These are phyloP conservation scores for Protomyces arabidopsidicola DNA, from an alignment of 1,139 yeast genomes.

Conservation along the genomic window DNA sequence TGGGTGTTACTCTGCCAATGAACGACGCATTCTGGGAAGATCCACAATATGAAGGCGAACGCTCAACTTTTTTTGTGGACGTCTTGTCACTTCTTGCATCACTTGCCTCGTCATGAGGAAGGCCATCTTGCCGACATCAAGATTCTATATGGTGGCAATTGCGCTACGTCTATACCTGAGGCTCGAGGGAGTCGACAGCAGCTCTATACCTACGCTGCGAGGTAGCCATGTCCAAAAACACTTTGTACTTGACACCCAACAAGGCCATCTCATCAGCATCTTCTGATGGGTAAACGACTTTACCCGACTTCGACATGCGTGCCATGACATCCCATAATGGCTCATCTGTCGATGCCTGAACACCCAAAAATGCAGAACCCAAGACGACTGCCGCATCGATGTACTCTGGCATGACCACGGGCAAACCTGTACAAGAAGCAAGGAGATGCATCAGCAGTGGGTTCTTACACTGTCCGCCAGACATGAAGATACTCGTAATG, in stretches of 20 bases:
- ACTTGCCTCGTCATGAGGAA: not conserved
- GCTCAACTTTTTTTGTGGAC: not conserved
- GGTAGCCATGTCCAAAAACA: constrained; percentile 80
- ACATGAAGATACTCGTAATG: constrained; percentile 72
- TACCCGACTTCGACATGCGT: constrained; percentile 76
- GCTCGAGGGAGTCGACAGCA: constrained; percentile 48
- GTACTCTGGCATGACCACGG: constrained; percentile 88
- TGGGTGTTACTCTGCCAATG: not conserved
- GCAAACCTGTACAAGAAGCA: constrained; percentile 89
- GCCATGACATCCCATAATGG: constrained; percentile 81
- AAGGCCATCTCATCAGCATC: constrained; percentile 63
- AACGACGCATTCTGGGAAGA: not conserved
- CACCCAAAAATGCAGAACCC: constrained; percentile 91
- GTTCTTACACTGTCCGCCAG: constrained; percentile 96
- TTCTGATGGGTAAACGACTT: constrained; percentile 64
- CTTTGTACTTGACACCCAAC: constrained; percentile 69
- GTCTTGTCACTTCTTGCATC: not conserved
- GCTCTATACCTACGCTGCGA: constrained; percentile 71
- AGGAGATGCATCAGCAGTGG: constrained; percentile 78
- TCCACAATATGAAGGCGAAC: not conserved
- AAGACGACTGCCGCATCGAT: constrained; percentile 96
- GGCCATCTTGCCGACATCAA: too few relatives aligned
- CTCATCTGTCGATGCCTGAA: constrained; percentile 62
- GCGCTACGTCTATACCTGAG: not conserved
- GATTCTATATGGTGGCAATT: too few relatives aligned